Evolutionary conservation across 208 protist species (phyloP).

Genomic region (Trypanosoma boissoni): DNA sequence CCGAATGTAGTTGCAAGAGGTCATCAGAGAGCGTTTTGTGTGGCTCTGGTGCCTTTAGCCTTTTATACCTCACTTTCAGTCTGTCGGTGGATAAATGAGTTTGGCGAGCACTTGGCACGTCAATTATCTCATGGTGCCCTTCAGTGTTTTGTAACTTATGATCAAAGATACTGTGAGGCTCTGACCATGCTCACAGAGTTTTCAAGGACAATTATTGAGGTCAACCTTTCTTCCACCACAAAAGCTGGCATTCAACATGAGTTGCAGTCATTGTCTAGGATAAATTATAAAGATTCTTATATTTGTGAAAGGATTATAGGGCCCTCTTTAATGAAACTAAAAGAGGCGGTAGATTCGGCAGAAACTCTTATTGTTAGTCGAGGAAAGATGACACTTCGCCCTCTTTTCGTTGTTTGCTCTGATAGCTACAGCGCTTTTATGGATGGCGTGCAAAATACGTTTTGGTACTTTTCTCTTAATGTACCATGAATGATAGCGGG

Average conservation of each 20-base stretch:
- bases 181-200: not conserved
- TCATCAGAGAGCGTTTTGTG: conserved; percentile 3
- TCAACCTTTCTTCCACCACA: too few species aligned
- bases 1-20: conserved; percentile 12
- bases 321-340: not conserved
- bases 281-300: not conserved
- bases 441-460: not conserved
- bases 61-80: not conserved
- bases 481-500: conserved; percentile 8
- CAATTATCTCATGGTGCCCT: conserved; percentile 9
- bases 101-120: not conserved
- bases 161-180: not conserved
- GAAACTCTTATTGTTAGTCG: conserved; percentile 2
- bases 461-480: conserved; percentile 18
- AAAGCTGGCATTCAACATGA: conserved; percentile 10
- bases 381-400: conserved; percentile 10
- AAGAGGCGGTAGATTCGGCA: conserved; percentile 7
- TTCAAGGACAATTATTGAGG: not conserved
- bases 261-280: not conserved
- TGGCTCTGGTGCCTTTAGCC: not conserved
- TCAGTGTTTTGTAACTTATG: not conserved
- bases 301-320: not conserved
- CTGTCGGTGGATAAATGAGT: conserved; percentile 9
- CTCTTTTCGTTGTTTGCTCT: conserved; percentile 11
- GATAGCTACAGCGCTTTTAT: not conserved